Base-by-base conservation (phyloP, 1,284 basidiomycete genomes). In the Porogramme epimiltina region DNA sequence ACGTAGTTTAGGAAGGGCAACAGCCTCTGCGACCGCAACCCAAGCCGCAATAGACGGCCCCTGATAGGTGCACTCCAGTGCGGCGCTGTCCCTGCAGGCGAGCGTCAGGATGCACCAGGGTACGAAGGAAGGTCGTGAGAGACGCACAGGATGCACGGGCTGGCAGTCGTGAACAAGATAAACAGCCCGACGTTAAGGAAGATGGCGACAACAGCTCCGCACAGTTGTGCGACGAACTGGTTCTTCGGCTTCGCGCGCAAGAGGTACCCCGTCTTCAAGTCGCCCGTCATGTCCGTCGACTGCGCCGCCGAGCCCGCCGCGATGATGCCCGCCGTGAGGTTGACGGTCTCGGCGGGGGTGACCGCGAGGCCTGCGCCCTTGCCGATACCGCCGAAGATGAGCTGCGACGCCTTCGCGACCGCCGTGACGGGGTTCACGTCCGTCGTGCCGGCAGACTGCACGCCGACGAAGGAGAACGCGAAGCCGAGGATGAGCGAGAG, bases 241-340 rank as follows among this genome's bases (percentile, higher is more conserved):
- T 80, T 81, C 54, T 70, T 73, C 16, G 86, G 87, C 60, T 82
- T 84, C 26, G 85, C 82, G 40, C 85, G 74, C 11, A 88, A 75
- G 50, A 89, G 75, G 66, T 87, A 86, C 54, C 83, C 84, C 11
- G 87, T 86, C 72, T 88, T 87, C 61, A 89, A 69, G 62, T 89
- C 87, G 24, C 85, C 80, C 54, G 83, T 82, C 85, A 88, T 88
- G 65, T 89, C 87, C 43, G 78, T 70, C 22, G 82, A 74, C 65
- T 86, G 82, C 23, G 75, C 78, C n/a, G 84, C 81, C 42, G 82
- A 77, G 34, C 79, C 82, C 38, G 76, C 81, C 23, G 84, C 77
- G 59, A 86, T 70, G 48, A 79, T 76, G 67, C 84, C 84, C 42
- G 80, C 81, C 24, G 79, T 69, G 61, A 85, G 67, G 66, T 87